Conservation (phyloP, 2,329 filamentous ascomycete species). For the Tolypocladium paradoxum region DNA sequence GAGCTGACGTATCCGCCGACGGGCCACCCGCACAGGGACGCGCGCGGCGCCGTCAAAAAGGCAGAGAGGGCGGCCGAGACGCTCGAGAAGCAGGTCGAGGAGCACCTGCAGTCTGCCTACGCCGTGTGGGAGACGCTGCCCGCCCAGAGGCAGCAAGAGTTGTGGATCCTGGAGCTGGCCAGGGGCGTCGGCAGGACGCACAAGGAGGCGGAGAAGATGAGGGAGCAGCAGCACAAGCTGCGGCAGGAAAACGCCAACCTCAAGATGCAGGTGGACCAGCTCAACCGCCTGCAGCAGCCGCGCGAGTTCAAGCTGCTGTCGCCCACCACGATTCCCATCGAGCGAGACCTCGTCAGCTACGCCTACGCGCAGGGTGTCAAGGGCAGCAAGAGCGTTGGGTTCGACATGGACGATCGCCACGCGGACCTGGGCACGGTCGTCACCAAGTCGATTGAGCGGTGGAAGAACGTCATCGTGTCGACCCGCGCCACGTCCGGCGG, state of each 20-base stretch:
- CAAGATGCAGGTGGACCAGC: constrained; percentile 46
- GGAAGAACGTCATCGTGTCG: constrained; percentile 50
- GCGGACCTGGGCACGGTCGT: constrained; percentile 41
- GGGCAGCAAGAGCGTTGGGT: constrained; percentile 29
- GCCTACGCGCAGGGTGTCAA: constrained; percentile 35
- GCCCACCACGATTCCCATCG: constrained; percentile 41
- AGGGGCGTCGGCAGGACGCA: constrained; percentile 47
- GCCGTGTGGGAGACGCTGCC: constrained; percentile 63
- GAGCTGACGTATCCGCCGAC: constrained; percentile 40
- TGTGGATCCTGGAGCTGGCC: constrained; percentile 53
- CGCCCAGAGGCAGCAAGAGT: constrained; percentile 41
- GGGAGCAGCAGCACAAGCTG: constrained; percentile 36
- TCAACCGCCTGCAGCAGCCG: constrained; percentile 48
- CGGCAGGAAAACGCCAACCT: constrained; percentile 48
- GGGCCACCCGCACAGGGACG: constrained; percentile 26
- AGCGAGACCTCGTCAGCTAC: constrained; percentile 34
- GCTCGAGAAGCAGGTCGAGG: constrained; percentile 58
- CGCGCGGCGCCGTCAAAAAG: constrained; percentile 34
- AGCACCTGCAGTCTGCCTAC: constrained; percentile 70
- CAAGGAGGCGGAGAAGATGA: constrained; percentile 41
- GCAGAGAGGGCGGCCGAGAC: constrained; percentile 42
- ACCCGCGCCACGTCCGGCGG: constrained; percentile 31
- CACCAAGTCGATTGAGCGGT: constrained; percentile 45
- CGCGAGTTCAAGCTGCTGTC: constrained; percentile 44
- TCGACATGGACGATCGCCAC: constrained; percentile 39